Conservation (phyloP, 805 yeast species). For the Spathaspora arborariae region DNA sequence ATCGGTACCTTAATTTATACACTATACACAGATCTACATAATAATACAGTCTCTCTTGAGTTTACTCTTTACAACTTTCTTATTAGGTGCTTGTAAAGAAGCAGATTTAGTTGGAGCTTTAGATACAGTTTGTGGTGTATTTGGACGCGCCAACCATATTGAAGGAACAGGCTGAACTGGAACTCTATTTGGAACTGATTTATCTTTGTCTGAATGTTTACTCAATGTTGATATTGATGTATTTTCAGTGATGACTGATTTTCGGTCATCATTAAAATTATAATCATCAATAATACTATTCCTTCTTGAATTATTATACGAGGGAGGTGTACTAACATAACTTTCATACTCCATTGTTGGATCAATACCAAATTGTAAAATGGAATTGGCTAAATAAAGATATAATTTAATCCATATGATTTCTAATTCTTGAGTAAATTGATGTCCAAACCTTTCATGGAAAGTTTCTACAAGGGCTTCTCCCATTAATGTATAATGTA, state of each 20-base stretch:
- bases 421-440: constrained; percentile 59
- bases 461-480: constrained; percentile 66
- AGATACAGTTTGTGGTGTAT: too few relatives aligned
- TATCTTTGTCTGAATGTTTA: too few relatives aligned
- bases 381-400: constrained; percentile 63
- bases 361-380: constrained; percentile 58
- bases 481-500: constrained; percentile 70
- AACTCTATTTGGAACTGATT: too few relatives aligned
- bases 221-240: constrained; percentile 1
- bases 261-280: neutral
- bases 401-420: constrained; percentile 69
- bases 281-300: neutral
- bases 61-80: too few relatives aligned
- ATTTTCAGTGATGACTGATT: constrained; percentile 5
- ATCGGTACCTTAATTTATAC: too few relatives aligned
- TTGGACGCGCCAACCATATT: too few relatives aligned
- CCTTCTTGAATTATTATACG: neutral
- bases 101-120: too few relatives aligned
- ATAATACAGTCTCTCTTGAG: too few relatives aligned
- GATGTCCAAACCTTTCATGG: constrained; percentile 53
- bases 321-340: too few relatives aligned
- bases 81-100: too few relatives aligned
- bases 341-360: constrained; percentile 29
- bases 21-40: too few relatives aligned
- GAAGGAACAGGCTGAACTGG: too few relatives aligned